Evolutionary conservation across 768 basidiomycete genomes (phyloP).

Genomic region (Gloeostereum incarnatum): DNA sequence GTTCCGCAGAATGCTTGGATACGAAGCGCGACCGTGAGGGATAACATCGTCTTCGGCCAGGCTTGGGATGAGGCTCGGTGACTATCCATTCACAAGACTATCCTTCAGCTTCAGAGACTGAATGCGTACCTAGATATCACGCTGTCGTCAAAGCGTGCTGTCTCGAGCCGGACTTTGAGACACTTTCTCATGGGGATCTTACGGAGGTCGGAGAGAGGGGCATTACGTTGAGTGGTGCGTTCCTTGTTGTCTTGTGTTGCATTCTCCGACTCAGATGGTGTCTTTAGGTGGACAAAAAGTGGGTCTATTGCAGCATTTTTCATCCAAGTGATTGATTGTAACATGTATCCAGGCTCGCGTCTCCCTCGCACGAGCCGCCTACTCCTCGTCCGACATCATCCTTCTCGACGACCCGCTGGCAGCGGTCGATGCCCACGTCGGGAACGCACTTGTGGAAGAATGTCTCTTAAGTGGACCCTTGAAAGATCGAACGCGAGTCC

Average conservation of each 20-base stretch:
- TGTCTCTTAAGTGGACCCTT: conserved; percentile 53
- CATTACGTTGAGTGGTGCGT: conserved; percentile 51
- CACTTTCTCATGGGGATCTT: conserved; percentile 59
- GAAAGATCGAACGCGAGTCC: conserved; percentile 42
- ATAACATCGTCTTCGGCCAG: conserved; percentile 71
- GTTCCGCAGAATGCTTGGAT: conserved; percentile 62
- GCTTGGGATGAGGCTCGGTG: conserved; percentile 48
- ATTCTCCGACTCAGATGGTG: neutral
- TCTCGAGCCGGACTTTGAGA: conserved; percentile 60
- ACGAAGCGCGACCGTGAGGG: conserved; percentile 54
- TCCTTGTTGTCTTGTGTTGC: neutral
- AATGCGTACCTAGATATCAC: conserved; percentile 31
- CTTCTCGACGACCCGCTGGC: conserved; percentile 80
- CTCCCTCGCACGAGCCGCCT: conserved; percentile 69
- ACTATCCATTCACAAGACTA: too few relatives aligned
- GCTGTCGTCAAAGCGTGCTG: conserved; percentile 57
- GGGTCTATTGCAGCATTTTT: neutral
- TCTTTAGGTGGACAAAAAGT: conserved; percentile 11
- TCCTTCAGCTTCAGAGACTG: neutral
- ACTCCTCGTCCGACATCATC: conserved; percentile 63
- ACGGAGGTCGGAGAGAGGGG: conserved; percentile 78
- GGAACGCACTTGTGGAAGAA: conserved; percentile 52
- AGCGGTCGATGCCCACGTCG: conserved; percentile 74
- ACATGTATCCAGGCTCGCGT: conserved; percentile 44
- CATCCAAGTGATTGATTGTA: neutral